Percentiles rank a stretch among this genome's conserved stretches.
Conservation (phyloP, 768 basidiomycete species). For the Myochromella boudieri region DNA sequence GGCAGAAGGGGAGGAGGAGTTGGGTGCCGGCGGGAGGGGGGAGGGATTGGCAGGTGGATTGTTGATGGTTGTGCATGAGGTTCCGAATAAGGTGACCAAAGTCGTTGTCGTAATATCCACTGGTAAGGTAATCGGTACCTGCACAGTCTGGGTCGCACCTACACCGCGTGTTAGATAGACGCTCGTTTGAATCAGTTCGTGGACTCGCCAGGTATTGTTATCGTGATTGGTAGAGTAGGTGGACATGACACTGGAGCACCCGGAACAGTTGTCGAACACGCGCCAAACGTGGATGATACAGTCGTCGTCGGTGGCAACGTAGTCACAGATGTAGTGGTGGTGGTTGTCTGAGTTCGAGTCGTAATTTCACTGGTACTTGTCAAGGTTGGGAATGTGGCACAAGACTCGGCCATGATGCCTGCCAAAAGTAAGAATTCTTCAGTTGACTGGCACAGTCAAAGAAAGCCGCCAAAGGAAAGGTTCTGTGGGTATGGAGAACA, state of each 20-base stretch:
- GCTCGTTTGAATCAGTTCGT: slow-evolving; percentile 13
- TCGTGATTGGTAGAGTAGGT: slow-evolving; percentile 13
- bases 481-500: neutral
- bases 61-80: slow-evolving; percentile 28
- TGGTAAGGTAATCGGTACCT: slow-evolving; percentile 40
- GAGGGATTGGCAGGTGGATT: slow-evolving; percentile 13
- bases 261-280: slow-evolving; percentile 23
- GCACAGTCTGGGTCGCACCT: slow-evolving; percentile 25
- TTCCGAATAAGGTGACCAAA: slow-evolving; percentile 40
- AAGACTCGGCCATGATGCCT: slow-evolving; percentile 34
- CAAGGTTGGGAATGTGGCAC: slow-evolving; percentile 40
- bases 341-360: slow-evolving; percentile 32
- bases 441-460: slow-evolving; percentile 10
- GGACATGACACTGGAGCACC: slow-evolving; percentile 10
- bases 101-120: slow-evolving; percentile 30
- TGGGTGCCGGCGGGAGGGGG: slow-evolving; percentile 7
- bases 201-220: slow-evolving; percentile 23
- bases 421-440: neutral
- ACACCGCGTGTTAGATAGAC: slow-evolving; percentile 1
- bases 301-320: slow-evolving; percentile 25
- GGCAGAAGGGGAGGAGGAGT: slow-evolving; percentile 15
- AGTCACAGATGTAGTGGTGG: slow-evolving; percentile 33
- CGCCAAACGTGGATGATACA: slow-evolving; percentile 29
- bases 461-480: slow-evolving; percentile 9
- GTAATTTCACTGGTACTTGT: slow-evolving; percentile 40